Percentiles rank a stretch among this genome's conserved stretches.
These are phyloP conservation scores for Leccinum subtestaceum DNA, from an alignment of 768 basidiomycete genomes.

Conservation along the genomic window DNA sequence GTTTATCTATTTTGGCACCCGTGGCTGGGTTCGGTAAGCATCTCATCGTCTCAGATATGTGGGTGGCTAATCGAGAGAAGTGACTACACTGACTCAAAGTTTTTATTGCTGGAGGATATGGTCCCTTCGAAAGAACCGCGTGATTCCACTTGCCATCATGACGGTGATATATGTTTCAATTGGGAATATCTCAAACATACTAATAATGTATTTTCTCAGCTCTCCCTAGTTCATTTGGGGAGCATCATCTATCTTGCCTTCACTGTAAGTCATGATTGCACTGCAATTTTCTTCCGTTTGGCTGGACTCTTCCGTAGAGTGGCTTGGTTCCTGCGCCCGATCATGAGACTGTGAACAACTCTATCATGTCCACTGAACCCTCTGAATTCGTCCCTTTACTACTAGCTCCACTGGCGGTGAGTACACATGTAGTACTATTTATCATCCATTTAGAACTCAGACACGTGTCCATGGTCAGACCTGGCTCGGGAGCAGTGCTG, in stretches of 20 bases:
- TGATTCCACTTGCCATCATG: conserved; percentile 12
- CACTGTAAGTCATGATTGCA: no score
- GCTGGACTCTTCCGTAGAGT: no score
- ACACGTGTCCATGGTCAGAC: background rate
- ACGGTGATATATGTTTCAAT: conserved; percentile 7
- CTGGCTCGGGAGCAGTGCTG: no score
- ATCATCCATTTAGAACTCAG: background rate
- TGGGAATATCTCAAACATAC: background rate
- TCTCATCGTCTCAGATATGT: background rate
- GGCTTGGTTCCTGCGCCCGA: no score
- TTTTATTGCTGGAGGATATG: conserved; percentile 26
- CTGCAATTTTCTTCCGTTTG: no score
- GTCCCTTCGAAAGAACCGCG: background rate
- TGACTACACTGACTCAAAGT: conserved; percentile 5
- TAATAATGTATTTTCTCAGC: conserved; percentile 2
- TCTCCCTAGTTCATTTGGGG: conserved; percentile 19
- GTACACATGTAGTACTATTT: background rate
- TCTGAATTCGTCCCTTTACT: no score
- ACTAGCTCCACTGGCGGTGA: background rate
- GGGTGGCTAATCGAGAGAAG: background rate
- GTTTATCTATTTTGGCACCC: background rate
- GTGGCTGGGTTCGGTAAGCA: background rate
- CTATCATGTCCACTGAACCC: no score
- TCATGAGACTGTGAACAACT: no score
- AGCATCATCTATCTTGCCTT: background rate